phyloP scores from a whole-genome alignment of 192 early-diverging fungal species.

The Nowakowskiella sp. region DNA sequence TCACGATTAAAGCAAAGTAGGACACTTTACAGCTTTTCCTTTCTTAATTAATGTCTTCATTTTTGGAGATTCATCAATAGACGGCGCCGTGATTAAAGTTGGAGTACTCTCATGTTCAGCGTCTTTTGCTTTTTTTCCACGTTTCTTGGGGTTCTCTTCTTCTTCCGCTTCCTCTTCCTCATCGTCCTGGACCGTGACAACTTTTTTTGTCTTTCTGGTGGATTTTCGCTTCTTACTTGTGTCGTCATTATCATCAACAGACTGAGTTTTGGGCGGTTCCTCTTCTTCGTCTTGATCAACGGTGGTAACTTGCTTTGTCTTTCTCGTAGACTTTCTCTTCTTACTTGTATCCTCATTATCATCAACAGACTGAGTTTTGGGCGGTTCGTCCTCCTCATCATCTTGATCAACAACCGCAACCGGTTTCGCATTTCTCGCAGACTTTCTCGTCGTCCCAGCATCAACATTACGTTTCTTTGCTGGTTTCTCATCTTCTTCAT shows the following conservation, averaged over 20 bases:
- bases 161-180: too few relatives aligned
- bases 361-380: background rate
- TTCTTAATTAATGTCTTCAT: constrained; percentile 31
- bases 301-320: background rate
- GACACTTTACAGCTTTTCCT: constrained; percentile 15
- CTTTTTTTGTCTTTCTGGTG: too few relatives aligned
- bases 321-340: background rate
- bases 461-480: too few relatives aligned
- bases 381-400: background rate
- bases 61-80: constrained; percentile 8
- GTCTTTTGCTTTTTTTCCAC: background rate
- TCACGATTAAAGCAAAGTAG: background rate
- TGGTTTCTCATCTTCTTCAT: too few relatives aligned
- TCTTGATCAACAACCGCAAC: background rate
- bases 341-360: background rate
- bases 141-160: background rate
- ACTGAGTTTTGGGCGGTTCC: background rate
- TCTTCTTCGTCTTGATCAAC: background rate
- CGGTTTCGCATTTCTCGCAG: background rate
- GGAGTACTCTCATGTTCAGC: constrained; percentile 1
- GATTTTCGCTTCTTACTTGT: too few relatives aligned
- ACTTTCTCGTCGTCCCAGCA: background rate
- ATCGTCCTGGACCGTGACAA: too few relatives aligned
- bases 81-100: background rate
- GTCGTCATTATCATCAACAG: background rate